Conservation (phyloP, 108 stramenopile genomes). For the Cyclotella kingstonii region DNA sequence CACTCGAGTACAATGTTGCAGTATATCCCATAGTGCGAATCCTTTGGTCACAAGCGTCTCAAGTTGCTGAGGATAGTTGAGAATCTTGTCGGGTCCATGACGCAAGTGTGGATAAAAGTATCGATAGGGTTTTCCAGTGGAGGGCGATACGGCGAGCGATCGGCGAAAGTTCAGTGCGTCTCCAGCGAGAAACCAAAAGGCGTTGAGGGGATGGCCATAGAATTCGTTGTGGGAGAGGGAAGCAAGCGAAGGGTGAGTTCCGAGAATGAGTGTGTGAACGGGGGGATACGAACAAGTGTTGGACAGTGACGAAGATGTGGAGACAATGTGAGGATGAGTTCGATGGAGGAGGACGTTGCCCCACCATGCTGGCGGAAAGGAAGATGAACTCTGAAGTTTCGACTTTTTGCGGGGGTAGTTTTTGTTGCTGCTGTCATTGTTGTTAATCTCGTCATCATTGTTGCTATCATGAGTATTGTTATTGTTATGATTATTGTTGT, state of each 20-base stretch:
- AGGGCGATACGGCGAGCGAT: conserved; percentile 36
- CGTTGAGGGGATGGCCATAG: conserved; percentile 66
- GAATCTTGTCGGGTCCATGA: conserved; percentile 45
- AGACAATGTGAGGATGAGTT: conserved; percentile 4
- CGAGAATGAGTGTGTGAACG: conserved; percentile 78
- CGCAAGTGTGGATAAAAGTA: conserved; percentile 52
- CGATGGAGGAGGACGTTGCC: conserved; percentile 23
- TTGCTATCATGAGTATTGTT: neutral
- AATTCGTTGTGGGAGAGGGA: conserved; percentile 59
- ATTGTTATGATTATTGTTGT: too few relatives aligned
- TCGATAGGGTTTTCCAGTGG: conserved; percentile 56
- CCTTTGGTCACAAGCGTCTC: conserved; percentile 50
- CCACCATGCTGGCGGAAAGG: conserved; percentile 46
- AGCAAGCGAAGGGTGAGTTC: conserved; percentile 65
- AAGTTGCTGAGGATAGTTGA: conserved; percentile 65
- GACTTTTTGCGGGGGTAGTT: conserved; percentile 8
- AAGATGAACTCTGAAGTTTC: too few relatives aligned
- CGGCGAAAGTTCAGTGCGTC: conserved; percentile 77
- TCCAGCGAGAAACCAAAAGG: conserved; percentile 89
- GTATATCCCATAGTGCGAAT: conserved; percentile 85
- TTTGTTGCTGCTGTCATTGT: neutral
- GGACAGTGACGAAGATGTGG: neutral
- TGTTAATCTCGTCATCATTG: neutral
- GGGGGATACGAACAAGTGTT: conserved; percentile 16
- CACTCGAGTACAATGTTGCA: conserved; percentile 56